A percentile compares a stretch with the other conserved stretches of the same genome.
Conservation (phyloP, 345 rosid genomes). For the Lumnitzera littorea region DNA sequence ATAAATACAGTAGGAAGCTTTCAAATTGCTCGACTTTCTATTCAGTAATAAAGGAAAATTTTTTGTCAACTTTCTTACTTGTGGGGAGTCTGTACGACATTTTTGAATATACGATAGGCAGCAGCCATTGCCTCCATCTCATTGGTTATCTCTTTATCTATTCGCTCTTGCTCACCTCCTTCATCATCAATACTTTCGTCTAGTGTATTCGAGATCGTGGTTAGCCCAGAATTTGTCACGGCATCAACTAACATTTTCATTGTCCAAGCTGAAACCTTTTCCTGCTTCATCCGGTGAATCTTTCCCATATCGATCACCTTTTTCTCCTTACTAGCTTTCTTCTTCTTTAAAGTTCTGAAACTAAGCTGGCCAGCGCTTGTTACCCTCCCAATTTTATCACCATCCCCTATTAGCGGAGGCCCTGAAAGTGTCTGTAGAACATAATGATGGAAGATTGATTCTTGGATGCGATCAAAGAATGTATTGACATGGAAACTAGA, state of each 20-base stretch:
- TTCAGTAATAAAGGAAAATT: not conserved
- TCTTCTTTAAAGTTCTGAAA: slow-evolving; percentile 39
- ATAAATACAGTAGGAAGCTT: slow-evolving; percentile 1
- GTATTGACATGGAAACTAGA: slow-evolving; percentile 69
- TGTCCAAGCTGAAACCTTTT: slow-evolving; percentile 87
- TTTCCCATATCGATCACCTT: slow-evolving; percentile 74
- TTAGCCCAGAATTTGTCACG: slow-evolving; percentile 52
- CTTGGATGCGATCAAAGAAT: slow-evolving; percentile 91
- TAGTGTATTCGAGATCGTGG: slow-evolving; percentile 60
- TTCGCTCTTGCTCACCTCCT: slow-evolving; percentile 30
- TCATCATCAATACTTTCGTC: slow-evolving; percentile 40
- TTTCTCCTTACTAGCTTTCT: slow-evolving; percentile 31
- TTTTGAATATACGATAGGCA: slow-evolving; percentile 54
- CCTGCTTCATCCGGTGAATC: slow-evolving; percentile 67
- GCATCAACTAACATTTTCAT: slow-evolving; percentile 81
- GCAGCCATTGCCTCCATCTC: slow-evolving; percentile 79
- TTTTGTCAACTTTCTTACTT: slow-evolving; percentile 31
- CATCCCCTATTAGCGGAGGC: slow-evolving; percentile 64
- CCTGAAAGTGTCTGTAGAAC: slow-evolving; percentile 73
- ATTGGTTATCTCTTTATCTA: slow-evolving; percentile 48
- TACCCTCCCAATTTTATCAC: slow-evolving; percentile 38
- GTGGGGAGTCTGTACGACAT: slow-evolving; percentile 36
- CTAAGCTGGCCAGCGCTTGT: slow-evolving; percentile 45
- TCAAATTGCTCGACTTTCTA: not conserved
- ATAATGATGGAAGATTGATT: slow-evolving; percentile 77